Conservation (phyloP, 2,329 filamentous ascomycete species). For the Nigrospora oryzae region DNA sequence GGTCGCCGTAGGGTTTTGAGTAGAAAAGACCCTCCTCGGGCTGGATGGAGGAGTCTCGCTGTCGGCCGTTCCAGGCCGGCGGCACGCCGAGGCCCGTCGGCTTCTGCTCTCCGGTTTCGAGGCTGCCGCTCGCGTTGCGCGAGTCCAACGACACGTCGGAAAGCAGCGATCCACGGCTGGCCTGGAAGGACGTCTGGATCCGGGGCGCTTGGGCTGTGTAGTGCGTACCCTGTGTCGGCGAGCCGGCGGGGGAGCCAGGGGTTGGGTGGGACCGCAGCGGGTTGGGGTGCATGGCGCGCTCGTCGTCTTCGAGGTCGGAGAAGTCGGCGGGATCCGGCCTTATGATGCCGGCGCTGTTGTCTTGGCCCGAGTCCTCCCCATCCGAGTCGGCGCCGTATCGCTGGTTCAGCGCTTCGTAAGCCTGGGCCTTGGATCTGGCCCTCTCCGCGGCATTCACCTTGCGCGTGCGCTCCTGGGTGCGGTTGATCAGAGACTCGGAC, state of each 20-base stretch:
- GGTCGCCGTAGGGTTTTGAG: constrained; percentile 50
- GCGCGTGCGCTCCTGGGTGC: constrained; percentile 44
- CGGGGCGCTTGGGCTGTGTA: constrained; percentile 4
- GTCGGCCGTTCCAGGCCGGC: constrained; percentile 2
- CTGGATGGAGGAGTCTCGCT: constrained; percentile 39
- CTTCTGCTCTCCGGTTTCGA: constrained; percentile 25
- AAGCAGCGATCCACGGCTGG: constrained; percentile 23
- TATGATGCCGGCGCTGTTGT: constrained; percentile 13
- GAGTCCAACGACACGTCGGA: constrained; percentile 37
- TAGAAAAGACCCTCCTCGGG: constrained; percentile 36
- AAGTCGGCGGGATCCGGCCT: constrained; percentile 24
- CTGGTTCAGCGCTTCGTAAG: constrained; percentile 39
- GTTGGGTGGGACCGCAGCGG: constrained; percentile 45
- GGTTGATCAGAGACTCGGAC: constrained; percentile 43
- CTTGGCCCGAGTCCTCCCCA: constrained; percentile 12
- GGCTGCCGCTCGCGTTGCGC: constrained; percentile 30
- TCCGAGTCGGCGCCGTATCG: constrained; percentile 27
- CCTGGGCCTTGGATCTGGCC: constrained; percentile 17
- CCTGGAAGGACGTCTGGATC: constrained; percentile 21
- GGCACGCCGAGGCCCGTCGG: constrained; percentile 6
- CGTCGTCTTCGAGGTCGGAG: constrained; percentile 26
- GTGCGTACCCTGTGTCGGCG: background rate
- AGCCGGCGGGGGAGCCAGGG: constrained; percentile 3
- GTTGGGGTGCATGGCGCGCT: constrained; percentile 34
- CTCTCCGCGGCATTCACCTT: constrained; percentile 27